phyloP scores from a whole-genome alignment of 1,284 basidiomycete genomes.

The Marasmius oreades region DNA sequence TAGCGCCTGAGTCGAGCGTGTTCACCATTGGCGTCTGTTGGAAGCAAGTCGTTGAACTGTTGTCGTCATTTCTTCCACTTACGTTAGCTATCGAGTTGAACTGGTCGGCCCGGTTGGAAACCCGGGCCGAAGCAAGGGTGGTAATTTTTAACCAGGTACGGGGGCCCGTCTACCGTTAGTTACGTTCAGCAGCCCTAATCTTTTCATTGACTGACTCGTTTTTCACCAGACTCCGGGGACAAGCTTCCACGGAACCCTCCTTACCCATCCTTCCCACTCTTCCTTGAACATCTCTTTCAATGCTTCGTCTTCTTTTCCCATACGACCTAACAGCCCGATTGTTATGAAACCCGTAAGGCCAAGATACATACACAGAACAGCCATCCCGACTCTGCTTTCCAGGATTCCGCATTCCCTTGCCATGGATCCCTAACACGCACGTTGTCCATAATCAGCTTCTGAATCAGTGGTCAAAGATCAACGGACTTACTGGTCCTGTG shows the following conservation, averaged over 20 bases:
- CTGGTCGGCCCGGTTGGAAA: too few species aligned
- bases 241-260: conserved; percentile 34
- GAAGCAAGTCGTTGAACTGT: too few species aligned
- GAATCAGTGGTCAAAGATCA: not conserved
- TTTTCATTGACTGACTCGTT: too few species aligned
- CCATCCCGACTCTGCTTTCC: conserved; percentile 24
- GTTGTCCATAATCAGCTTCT: not conserved
- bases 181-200: too few species aligned
- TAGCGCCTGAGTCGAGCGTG: too few species aligned
- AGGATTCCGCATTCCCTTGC: conserved; percentile 33
- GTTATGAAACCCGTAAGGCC: conserved; percentile 26
- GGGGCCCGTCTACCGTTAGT: too few species aligned
- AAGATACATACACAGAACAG: conserved; percentile 21
- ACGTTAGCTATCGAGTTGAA: too few species aligned
- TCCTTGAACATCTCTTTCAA: conserved; percentile 31
- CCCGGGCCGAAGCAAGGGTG: too few species aligned
- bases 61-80: too few species aligned
- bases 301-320: conserved; percentile 36
- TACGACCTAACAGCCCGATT: conserved; percentile 31
- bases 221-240: conserved; percentile 32
- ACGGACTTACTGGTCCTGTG: conserved; percentile 27
- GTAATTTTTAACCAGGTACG: too few species aligned
- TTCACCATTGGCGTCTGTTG: too few species aligned
- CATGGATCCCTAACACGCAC: conserved; percentile 38
- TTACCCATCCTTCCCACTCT: conserved; percentile 36